Conservation (phyloP, 2,329 filamentous ascomycete genomes). For the Torrubiella hemipterigena region DNA sequence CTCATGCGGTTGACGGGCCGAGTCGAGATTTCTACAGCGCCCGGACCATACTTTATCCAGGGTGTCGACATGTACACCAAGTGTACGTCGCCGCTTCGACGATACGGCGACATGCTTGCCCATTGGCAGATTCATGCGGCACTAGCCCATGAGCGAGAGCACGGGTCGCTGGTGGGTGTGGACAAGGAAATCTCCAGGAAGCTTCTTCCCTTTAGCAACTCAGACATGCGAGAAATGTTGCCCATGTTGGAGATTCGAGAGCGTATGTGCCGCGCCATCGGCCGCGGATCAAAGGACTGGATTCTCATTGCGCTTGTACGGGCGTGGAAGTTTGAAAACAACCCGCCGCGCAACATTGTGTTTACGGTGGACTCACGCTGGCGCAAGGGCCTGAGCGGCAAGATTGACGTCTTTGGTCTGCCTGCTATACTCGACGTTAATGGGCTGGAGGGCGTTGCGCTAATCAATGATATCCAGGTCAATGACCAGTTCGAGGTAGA, state of each 20-base stretch:
- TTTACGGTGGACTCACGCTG: constrained; percentile 32
- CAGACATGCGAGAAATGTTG: constrained; percentile 23
- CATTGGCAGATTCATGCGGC: constrained; percentile 57
- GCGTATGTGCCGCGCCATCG: constrained; percentile 32
- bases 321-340: constrained; percentile 43
- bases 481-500: constrained; percentile 46
- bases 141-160: constrained; percentile 32
- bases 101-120: constrained; percentile 48
- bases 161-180: no score
- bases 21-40: constrained; percentile 37
- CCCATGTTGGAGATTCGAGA: constrained; percentile 40
- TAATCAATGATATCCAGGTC: constrained; percentile 28
- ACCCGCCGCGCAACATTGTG: constrained; percentile 33
- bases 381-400: constrained; percentile 22
- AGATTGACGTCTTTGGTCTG: constrained; percentile 39
- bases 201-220: neutral
- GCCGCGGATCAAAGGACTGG: constrained; percentile 37
- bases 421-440: constrained; percentile 26
- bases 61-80: constrained; percentile 51
- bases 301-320: constrained; percentile 47
- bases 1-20: constrained; percentile 27
- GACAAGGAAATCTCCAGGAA: constrained; percentile 11
- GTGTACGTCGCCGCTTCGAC: constrained; percentile 53
- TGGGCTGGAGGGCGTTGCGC: constrained; percentile 22
- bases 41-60: constrained; percentile 43